Base-by-base conservation (phyloP, 495 filamentous ascomycete species). In the Annulohypoxylon moriforme region DNA sequence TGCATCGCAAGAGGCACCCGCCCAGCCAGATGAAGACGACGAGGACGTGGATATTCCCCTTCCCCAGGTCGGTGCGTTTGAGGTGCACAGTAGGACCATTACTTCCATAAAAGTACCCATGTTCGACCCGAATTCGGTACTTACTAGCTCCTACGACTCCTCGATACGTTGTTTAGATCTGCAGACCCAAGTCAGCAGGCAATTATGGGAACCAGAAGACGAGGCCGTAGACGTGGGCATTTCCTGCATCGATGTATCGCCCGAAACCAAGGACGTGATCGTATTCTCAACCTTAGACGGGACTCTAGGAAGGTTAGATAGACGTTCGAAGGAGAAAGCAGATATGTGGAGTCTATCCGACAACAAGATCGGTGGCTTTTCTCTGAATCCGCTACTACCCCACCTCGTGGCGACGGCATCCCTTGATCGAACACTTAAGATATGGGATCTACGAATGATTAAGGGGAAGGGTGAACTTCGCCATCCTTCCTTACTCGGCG, bases 351-450 rank as follows among this genome's bases (percentile, higher is more conserved):
- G 88, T n/a, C 81, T 99, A 9, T 91, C 90, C 0, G 93, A 97
- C 57, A 95, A 96, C 80, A 99, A 99, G 75, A 98, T 99, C 57
- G 96, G 96, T 24, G 96, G 96, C 1, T 97, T 98, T 82, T 90
- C 89, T 0, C 75, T 97, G 2, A 89, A 95, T 68, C 96, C 96
- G 0, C 78, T 86, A 0, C 83, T 91, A 0, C 88, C 93, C 0
- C 90, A 98, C 78, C 88, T 96, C 40, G 76, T 96, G n/a, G 93
- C 94, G 1, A 98, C 96, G 0, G 95, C 94, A 5, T 95, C 92
- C 11, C 85, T 99, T 3, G 96, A 99, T 77, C 88, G 96, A 2
- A 94, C 89, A 3, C 82, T 99, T 66, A 93, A 94, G 67, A 83
- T 99, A 24, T 99, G 95, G 95, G 96, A 99, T 76, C 77, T 98